These are phyloP conservation scores for Penicillium macrosclerotiorum DNA, from an alignment of 495 filamentous ascomycete species.

Conservation along the genomic window DNA sequence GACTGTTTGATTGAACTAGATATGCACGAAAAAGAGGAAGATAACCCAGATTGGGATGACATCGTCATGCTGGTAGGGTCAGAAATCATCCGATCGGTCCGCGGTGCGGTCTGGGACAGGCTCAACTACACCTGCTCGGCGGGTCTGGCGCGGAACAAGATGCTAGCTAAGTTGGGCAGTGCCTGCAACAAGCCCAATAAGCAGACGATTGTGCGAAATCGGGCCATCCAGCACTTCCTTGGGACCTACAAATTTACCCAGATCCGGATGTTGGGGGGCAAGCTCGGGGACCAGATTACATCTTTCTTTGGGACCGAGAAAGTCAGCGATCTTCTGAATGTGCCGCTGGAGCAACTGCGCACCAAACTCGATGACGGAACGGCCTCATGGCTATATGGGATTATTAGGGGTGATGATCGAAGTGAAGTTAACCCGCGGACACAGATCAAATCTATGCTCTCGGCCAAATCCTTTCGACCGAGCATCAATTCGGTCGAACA, in stretches of 20 bases:
- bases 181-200: conserved; percentile 89
- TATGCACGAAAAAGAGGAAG: conserved; percentile 66
- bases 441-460: conserved; percentile 97
- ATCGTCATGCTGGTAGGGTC: conserved; percentile 80
- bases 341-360: conserved; percentile 76
- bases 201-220: conserved; percentile 85
- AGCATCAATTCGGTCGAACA: conserved; percentile 78
- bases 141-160: conserved; percentile 87
- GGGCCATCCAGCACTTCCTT: conserved; percentile 78
- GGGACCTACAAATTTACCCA: conserved; percentile 90
- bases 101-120: conserved; percentile 60
- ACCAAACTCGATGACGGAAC: conserved; percentile 80
- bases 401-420: conserved; percentile 78
- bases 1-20: conserved; percentile 79
- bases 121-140: conserved; percentile 88
- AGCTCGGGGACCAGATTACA: conserved; percentile 83
- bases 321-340: conserved; percentile 69
- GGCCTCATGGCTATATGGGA: conserved; percentile 82
- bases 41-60: conserved; percentile 96
- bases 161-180: conserved; percentile 91
- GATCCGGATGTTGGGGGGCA: conserved; percentile 94
- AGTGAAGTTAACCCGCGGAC: conserved; percentile 91
- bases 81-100: conserved; percentile 79
- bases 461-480: conserved; percentile 91
- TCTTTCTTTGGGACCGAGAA: conserved; percentile 75